Evolutionary conservation across 208 protist genomes (phyloP), one percentile per base, ranked within the genome.

Genomic region (Crithidia thermophila): DNA sequence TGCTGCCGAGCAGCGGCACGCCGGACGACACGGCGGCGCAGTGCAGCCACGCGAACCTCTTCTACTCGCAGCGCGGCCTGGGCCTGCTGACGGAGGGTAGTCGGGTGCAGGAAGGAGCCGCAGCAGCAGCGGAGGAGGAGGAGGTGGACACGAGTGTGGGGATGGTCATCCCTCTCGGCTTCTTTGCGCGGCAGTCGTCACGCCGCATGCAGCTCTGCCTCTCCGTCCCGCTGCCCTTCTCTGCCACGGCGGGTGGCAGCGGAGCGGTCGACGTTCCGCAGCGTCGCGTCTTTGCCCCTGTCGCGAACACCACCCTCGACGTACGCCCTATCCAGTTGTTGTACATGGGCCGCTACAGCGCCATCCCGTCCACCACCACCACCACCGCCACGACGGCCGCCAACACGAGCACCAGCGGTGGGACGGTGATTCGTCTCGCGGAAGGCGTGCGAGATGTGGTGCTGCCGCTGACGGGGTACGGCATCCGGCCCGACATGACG

Each of bases 201-300:
- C 77, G 77, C 3, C 79, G 72, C 42, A 83, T 93, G 78, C 87
- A 80, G 51, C 23, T 93, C 28, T 93, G 87, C 55, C 74, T 93
- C n/a, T 93, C 87, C 33, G 68, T 93, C 9, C 87, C 83, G 0
- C 70, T 79, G 42, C 72, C 81, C 7, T 93, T 93, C 75, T 13
- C 57, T 8, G 0, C 58, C 23, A 43, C 18, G 18, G 21, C 42
- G 40, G 23, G 9, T 18, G n/a, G 42, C 39, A 4, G 30, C 63
- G 23, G 59, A 10, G n/a, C n/a, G 5, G 56, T 72, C 25, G 70
- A 45, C 21, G 42, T 63, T 11, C 49, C 61, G 23, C 68, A 62
- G 30, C 81, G 80, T 27, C 67, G 67, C n/a, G 3, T 61, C 40
- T 74, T 74, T 21, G 59, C 52, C 18, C 67, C 67, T 0, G 37